Evolutionary conservation across 2,329 filamentous ascomycete genomes (phyloP), one percentile per base, ranked within the genome.

Genomic region (Aspergillus versicolor): DNA sequence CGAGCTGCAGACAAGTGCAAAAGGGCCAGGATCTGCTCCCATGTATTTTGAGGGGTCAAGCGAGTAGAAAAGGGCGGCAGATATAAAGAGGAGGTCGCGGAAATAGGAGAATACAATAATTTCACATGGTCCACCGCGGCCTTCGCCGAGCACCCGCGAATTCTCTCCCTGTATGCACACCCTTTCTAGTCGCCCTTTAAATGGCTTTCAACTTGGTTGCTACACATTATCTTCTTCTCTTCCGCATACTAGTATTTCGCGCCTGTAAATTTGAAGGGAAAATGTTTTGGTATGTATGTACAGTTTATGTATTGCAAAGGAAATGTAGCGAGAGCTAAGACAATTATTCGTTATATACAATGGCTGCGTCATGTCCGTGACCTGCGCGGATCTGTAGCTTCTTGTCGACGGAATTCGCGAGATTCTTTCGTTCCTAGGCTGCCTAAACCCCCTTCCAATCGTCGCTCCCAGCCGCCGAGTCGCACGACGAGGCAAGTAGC

Each of bases 401-500:
- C 92, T 49, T 86, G 81, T 69, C 84, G 86, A 73, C 92, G 85
- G 75, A 88, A 92, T 65, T 96, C 91, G 59, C 94, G 84, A 71
- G 92, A 85, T 81, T 97, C 93, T 77, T 92, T 96, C 4, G 93
- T 97, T 3, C 92, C 91, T 72, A 97, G 73, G 68, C 91, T 94
- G 3, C 93, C 93, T 58, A 93, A 73, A 0, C 94, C 94, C 4
- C 94, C 94, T 71, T 97, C 92, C 30, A 73, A 69, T 54, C 79
- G 73, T 56, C 85, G 78, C 69, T 88, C 85, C 85, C 85, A 88
- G 0, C 85, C 85, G 5, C 85, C 85, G 19, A 88, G 71, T 47
- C 85, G 75, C 13, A 88, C 80, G 3, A 88, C 85, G 21, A 88
- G 71, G 48, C 83, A 84, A 13, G 85, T 88, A 4, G 84, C 83